Evolutionary conservation across 306 rosid genomes (phyloP).

Genomic region (Inga oerstediana): DNA sequence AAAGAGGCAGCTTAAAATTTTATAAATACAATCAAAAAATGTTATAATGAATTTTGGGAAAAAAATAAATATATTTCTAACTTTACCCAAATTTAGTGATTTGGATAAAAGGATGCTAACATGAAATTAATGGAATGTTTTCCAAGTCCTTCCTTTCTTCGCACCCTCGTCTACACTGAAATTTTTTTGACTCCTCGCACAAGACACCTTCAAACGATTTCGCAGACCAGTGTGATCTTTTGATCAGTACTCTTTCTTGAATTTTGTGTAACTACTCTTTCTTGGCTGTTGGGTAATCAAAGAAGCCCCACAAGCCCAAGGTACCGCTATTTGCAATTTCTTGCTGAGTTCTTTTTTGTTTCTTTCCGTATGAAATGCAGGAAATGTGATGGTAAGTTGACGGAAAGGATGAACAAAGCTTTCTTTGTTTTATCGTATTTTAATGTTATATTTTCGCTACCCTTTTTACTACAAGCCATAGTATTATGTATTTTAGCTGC

Average conservation of each 20-base stretch:
- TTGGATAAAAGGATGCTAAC: background rate
- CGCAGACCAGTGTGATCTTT: background rate
- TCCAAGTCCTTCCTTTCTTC: background rate
- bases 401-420: background rate
- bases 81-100: background rate
- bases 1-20: background rate
- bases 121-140: background rate
- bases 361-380: constrained; percentile 28
- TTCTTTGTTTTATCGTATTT: background rate
- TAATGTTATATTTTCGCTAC: background rate
- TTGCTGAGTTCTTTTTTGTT: background rate
- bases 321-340: background rate
- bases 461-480: background rate
- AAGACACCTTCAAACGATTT: background rate
- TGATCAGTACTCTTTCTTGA: background rate
- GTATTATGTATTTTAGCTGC: background rate
- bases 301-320: constrained; percentile 14
- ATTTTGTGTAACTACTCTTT: background rate
- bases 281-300: constrained; percentile 7
- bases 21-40: too few species aligned
- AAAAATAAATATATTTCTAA: too few species aligned
- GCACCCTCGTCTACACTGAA: background rate
- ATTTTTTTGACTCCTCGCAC: background rate
- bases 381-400: background rate
- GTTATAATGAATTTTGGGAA: background rate